Conservation (phyloP, 2,329 filamentous ascomycete genomes). For the Exophiala alcalophila region DNA sequence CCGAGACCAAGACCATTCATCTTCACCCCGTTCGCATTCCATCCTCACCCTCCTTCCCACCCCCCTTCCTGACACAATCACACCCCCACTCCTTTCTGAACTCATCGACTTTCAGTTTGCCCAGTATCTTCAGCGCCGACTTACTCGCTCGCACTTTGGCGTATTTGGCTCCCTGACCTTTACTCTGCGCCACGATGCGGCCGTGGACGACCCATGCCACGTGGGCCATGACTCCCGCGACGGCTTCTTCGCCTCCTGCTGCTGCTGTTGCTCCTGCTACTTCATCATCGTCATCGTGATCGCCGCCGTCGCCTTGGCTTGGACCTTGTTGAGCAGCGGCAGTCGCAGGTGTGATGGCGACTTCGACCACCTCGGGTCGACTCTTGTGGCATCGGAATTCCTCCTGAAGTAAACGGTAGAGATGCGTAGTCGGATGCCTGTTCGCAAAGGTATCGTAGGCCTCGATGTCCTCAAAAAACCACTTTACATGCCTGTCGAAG, state of each 20-base stretch:
- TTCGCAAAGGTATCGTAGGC: conserved; percentile 85
- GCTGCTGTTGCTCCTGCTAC: conserved; percentile 22
- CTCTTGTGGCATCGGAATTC: conserved; percentile 62
- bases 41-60: background rate
- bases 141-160: conserved; percentile 61
- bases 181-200: conserved; percentile 60
- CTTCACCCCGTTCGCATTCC: background rate
- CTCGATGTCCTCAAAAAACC: conserved; percentile 80
- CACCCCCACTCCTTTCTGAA: conserved; percentile 59
- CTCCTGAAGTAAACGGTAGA: conserved; percentile 62
- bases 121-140: conserved; percentile 41
- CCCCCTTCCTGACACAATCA: conserved; percentile 26
- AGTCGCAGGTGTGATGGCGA: background rate
- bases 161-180: conserved; percentile 64
- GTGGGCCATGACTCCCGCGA: conserved; percentile 41
- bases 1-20: too few species aligned
- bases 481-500: conserved; percentile 69
- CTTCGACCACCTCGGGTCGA: conserved; percentile 45
- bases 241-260: conserved; percentile 44
- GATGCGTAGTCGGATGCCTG: conserved; percentile 75
- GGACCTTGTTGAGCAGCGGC: background rate
- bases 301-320: conserved; percentile 32
- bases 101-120: conserved; percentile 52
- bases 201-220: conserved; percentile 68
- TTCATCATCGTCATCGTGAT: conserved; percentile 48